Conservation (phyloP, 1,139 yeast species). For the Yamadazyma membranifaciens region DNA sequence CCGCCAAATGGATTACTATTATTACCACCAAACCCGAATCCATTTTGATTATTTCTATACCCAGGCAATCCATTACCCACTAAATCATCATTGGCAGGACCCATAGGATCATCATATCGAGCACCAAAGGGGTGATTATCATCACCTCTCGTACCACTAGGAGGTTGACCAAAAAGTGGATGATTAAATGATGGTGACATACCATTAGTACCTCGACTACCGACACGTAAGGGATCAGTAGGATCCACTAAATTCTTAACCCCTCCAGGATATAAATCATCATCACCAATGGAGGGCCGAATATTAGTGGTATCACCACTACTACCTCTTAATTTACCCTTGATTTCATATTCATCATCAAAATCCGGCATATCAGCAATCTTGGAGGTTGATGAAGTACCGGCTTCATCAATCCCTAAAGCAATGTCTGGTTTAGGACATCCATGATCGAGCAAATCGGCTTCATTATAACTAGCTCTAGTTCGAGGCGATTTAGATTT, state of each 20-base stretch:
- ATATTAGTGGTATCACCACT: slow-evolving; percentile 9
- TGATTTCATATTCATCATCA: slow-evolving; percentile 55
- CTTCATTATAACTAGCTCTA: neutral
- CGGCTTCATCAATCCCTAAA: too few relatives aligned
- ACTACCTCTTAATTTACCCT: slow-evolving; percentile 6
- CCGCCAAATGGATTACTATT: slow-evolving; percentile 8
- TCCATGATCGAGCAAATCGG: neutral
- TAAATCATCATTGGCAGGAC: slow-evolving; percentile 37
- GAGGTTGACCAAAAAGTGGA: slow-evolving; percentile 39
- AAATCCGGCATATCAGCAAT: slow-evolving; percentile 49
- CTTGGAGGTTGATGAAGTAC: slow-evolving; percentile 8
- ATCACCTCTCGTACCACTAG: slow-evolving; percentile 14
- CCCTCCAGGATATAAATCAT: slow-evolving; percentile 53
- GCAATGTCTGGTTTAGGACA: too few relatives aligned
- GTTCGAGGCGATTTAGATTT: slow-evolving; percentile 6
- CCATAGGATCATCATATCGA: slow-evolving; percentile 54
- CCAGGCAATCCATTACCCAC: slow-evolving; percentile 53
- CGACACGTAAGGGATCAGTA: slow-evolving; percentile 12
- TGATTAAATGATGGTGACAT: slow-evolving; percentile 54
- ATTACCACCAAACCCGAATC: slow-evolving; percentile 8
- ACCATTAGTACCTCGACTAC: slow-evolving; percentile 35
- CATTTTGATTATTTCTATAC: slow-evolving; percentile 22
- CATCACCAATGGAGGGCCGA: slow-evolving; percentile 43
- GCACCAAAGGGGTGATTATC: slow-evolving; percentile 44
- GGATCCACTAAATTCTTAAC: slow-evolving; percentile 19